Base-by-base conservation (phyloP, 108 stramenopile genomes). In the Chaetoceros muelleri region DNA sequence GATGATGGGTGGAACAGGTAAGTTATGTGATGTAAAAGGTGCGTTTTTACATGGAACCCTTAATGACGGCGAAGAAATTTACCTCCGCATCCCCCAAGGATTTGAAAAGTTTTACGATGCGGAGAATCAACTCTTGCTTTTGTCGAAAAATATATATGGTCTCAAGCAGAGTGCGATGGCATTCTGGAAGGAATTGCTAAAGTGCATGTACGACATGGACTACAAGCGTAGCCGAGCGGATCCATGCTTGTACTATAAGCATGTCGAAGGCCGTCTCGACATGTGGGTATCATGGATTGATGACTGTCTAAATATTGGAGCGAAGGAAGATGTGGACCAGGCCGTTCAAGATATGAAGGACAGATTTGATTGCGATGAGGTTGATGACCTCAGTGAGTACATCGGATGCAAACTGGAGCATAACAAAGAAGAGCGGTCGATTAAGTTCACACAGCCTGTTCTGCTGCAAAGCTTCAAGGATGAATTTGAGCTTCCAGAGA, bases 401-500 rank as follows among this genome's bases (percentile, higher is more conserved):
- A 69, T 77, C 7, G 71, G 76, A 5, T 58, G 61, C 56, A 69
- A 73, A 26, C 51, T 73, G 17, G 60, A 69, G 13, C 46, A 53
- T 22, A 27, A 24, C 13, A 18, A 46, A 17, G 31, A 28, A 0
- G 46, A 18, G 20, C 21, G 47, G 18, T 17, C 5, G 23, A 21
- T 74, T n/a, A 60, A 62, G 31, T 22, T 78, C 13, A 67, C 66
- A 3, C 76, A 78, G 58, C 69, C 72, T 44, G 76, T 78, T 1
- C 22, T 71, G 28, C 22, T 78, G 1, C 72, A 78, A 24, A 74
- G 66, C 16, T 57, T 70, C 2, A 45, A 49, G 0, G 67, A 73
- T 22, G 57, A 64, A 46, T 68, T 69, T 46, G 58, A 65, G 2
- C 16, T 59, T 24, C 25, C 31, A 44, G 56, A 28, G 46, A 17